Base-by-base conservation (phyloP, 495 filamentous ascomycete genomes). In the Penicillium cinerascens region DNA sequence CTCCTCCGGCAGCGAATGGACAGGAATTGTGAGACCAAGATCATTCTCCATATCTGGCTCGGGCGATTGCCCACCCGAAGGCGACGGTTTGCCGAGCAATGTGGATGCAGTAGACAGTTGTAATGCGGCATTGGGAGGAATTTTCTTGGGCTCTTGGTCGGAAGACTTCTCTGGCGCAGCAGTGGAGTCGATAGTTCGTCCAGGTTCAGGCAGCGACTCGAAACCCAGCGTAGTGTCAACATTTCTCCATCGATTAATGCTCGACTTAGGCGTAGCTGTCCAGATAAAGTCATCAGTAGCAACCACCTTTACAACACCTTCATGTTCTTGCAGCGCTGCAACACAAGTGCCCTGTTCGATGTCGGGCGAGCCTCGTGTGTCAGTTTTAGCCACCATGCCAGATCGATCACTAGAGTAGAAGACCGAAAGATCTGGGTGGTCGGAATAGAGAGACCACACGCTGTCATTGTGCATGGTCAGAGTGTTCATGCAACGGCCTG, bases 381-480 rank as follows among this genome's bases (percentile, higher is more conserved):
- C 95, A 5, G 91, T 97, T 76, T 97, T 97, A 29, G 91, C 92
- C 38, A 97, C 87, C 48, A 97, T 66, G 2, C 93, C 93, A 4
- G 89, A 91, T 18, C 91, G 82, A 67, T 98, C 93, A 60, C 87
- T 88, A 27, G 92, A 97, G 71, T 97, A 96, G 65, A 97, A 96
- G 11, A 96, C 81, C 4, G 86, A 86, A 3, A 98, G 79, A 41
- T 86, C 76, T 7, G 91, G 91, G 59, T 96, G 82, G 45, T 92
- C 84, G 0, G 93, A 96, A 63, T 87, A 95, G 17, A 98, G 78
- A 23, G 91, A 93, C 93, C 93, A 98, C 17, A 98, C 92, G 65
- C 91, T 96, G 61, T 95, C 90, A 65, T 93, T 95, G 66, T 98
- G 93, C 93, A 97, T 97, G 15, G 91, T 96, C 47, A 98, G 77